Conservation (phyloP, 2,329 filamentous ascomycete genomes). For the Neonectria sp. region DNA sequence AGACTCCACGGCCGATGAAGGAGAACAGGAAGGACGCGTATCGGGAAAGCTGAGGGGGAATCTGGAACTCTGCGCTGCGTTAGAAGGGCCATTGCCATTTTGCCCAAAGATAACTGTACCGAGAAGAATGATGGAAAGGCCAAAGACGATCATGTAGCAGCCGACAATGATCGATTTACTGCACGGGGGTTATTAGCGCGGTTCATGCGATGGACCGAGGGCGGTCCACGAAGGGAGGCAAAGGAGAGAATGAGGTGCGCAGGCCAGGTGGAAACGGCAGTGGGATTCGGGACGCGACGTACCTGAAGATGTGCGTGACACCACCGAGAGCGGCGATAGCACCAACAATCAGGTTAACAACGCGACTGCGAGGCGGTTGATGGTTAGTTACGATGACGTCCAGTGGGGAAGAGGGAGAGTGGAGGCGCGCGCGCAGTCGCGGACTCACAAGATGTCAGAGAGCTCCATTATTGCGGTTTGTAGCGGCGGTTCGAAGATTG, state of each 20-base stretch:
- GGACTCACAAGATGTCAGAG: conserved; percentile 88
- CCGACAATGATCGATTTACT: conserved; percentile 78
- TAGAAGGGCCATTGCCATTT: conserved; percentile 32
- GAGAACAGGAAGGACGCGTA: conserved; percentile 99
- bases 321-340: conserved; percentile 91
- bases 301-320: conserved; percentile 80
- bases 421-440: conserved; percentile 14
- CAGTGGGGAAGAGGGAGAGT: conserved; percentile 6
- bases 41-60: conserved; percentile 91
- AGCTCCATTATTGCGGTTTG: conserved; percentile 79
- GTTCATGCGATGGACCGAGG: background rate
- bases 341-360: conserved; percentile 92
- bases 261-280: conserved; percentile 11
- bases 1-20: conserved; percentile 94
- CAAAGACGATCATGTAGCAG: conserved; percentile 91
- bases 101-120: conserved; percentile 55
- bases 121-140: conserved; percentile 80
- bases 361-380: conserved; percentile 74
- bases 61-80: conserved; percentile 82
- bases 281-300: conserved; percentile 54
- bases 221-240: background rate
- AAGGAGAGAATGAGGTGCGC: background rate
- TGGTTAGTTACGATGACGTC: conserved; percentile 53
- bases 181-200: conserved; percentile 34
- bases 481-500: conserved; percentile 8